Conservation (phyloP, 2,329 filamentous ascomycete species). For the Dactylellina haptotyla region DNA sequence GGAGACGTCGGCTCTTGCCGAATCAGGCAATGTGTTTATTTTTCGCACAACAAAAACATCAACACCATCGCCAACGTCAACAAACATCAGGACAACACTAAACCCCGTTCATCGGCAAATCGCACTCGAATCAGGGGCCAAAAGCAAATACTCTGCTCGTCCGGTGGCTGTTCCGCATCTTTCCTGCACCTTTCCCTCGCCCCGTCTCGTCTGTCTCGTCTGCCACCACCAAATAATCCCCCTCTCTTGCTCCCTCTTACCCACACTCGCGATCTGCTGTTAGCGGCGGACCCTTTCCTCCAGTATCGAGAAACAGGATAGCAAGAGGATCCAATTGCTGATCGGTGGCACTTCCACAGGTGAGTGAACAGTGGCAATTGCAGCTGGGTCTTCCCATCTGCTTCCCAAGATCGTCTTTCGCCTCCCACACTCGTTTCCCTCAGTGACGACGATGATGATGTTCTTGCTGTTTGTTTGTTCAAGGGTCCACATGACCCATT, state of each 20-base stretch:
- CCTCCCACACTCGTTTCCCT: background rate
- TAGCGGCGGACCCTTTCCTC: too few species aligned
- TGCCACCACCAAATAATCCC: background rate
- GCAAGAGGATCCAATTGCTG: background rate
- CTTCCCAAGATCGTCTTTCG: background rate
- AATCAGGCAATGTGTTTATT: slow-evolving; percentile 35
- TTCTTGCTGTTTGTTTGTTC: background rate
- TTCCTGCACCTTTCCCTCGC: background rate
- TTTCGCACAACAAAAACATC: slow-evolving; percentile 25
- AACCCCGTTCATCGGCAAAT: background rate
- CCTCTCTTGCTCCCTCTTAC: background rate
- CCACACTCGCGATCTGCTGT: too few species aligned
- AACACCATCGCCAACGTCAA: slow-evolving; percentile 36
- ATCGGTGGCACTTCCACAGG: background rate
- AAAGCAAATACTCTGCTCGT: slow-evolving; percentile 41
- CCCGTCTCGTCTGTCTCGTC: background rate
- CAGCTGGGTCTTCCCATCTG: background rate
- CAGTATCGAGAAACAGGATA: background rate
- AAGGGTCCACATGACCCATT: background rate
- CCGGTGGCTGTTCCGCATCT: background rate
- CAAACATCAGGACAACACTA: slow-evolving; percentile 20
- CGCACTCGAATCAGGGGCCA: slow-evolving; percentile 21
- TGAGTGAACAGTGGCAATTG: slow-evolving; percentile 8
- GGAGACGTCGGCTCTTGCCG: slow-evolving; percentile 17
- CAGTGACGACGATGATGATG: background rate